Evolutionary conservation across 2,329 filamentous ascomycete species (phyloP), one percentile per base, ranked within the genome.

Genomic region (Eurotiales sp.): DNA sequence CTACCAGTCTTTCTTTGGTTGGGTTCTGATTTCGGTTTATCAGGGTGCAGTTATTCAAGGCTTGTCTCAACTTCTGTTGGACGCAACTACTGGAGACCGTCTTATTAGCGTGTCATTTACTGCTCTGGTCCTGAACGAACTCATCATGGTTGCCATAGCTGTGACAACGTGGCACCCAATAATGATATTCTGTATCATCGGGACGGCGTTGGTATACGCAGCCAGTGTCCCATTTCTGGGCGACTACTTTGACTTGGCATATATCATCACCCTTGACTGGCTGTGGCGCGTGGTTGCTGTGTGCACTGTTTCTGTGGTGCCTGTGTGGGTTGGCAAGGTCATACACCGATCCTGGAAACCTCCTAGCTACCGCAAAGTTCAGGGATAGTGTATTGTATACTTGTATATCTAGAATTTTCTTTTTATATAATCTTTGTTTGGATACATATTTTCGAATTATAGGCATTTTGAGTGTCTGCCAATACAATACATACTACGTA

Each of bases 101-200:
- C 95, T 99, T 85, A 88, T 97, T 50, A 84, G 88, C 21, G 88
- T 99, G 41, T 90, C 86, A 52, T 99, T 96, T 66, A 95, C 92
- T 0, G 90, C 90, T 0, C 81, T 99, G 2, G 84, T 99, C 4
- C 75, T 97, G 55, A 99, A 97, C 68, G 93, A 99, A 68, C 80
- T 99, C 54, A 81, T 95, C 61, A 99, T 99, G 95, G 93, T 97
- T 2, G 92, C 91, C 3, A 89, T 95, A 53, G 88, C 96, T 66
- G 88, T 99, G 61, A 96, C 90, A 3, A 99, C 93, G 0, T 99
- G 93, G 93, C 93, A 97, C 69, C 87, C 87, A 34, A 78, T 92
- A 56, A 97, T 97, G 91, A 85, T 95, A 50, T 74, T 88, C 46
- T 86, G 81, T 58, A 87, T 97, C 55, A 64, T 96, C 5, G 91